A percentile compares a stretch with the other conserved stretches of the same genome.
phyloP scores from a whole-genome alignment of 2,329 filamentous ascomycete genomes.

The Karstenula rhodostoma region DNA sequence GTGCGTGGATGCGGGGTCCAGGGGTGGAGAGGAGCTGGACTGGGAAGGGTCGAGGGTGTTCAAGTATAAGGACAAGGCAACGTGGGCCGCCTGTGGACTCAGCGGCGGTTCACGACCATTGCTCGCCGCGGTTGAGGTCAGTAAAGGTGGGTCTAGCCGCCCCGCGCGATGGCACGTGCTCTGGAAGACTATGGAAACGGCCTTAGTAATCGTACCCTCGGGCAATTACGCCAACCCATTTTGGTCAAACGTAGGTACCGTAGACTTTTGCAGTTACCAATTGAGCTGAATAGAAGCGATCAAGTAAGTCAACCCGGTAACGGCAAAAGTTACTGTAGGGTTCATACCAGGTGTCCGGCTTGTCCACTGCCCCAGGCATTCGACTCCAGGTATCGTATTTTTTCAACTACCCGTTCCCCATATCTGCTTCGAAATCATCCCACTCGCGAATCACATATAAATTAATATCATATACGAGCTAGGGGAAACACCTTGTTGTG shows the following conservation, averaged over 20 bases:
- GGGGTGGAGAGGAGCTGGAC: slow-evolving; percentile 1
- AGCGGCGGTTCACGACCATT: slow-evolving; percentile 2
- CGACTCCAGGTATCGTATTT: too few relatives aligned
- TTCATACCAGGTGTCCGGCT: too few relatives aligned
- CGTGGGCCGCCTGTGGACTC: not conserved
- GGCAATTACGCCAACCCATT: not conserved
- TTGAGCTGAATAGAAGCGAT: too few relatives aligned
- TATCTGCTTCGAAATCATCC: too few relatives aligned
- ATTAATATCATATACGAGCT: too few relatives aligned
- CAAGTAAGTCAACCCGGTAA: too few relatives aligned
- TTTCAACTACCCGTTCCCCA: too few relatives aligned
- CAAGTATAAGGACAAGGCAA: not conserved
- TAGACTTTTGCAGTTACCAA: too few relatives aligned
- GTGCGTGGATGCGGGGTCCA: slow-evolving; percentile 12
- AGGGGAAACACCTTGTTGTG: too few relatives aligned
- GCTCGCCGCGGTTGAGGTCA: not conserved
- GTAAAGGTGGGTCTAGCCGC: not conserved
- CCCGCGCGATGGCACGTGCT: slow-evolving; percentile 10
- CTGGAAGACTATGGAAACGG: slow-evolving; percentile 4
- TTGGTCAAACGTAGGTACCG: not conserved
- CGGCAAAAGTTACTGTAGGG: too few relatives aligned
- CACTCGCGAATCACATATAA: too few relatives aligned
- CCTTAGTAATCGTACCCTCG: slow-evolving; percentile 1
- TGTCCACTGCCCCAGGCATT: too few relatives aligned
- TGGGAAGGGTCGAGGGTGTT: not conserved